Conservation (phyloP, 345 rosid genomes). For the Gossypium ekmanianum region DNA sequence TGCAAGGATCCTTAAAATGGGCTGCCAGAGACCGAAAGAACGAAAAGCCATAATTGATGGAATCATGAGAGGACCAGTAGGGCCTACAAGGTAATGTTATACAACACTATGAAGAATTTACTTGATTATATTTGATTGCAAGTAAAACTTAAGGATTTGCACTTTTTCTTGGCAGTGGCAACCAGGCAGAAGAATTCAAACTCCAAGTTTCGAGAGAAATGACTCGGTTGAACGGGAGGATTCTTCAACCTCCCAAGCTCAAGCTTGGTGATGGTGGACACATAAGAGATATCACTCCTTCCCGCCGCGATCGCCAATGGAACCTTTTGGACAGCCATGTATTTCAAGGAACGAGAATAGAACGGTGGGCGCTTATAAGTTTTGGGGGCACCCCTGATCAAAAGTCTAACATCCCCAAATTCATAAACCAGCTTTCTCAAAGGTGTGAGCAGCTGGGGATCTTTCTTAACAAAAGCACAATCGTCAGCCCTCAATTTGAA, state of each 20-base stretch:
- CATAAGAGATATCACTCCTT: slow-evolving; percentile 50
- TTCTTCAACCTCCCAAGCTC: slow-evolving; percentile 90
- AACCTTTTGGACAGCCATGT: slow-evolving; percentile 71
- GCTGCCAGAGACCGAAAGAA: slow-evolving; percentile 85
- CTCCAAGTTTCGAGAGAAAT: slow-evolving; percentile 74
- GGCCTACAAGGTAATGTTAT: slow-evolving; percentile 75
- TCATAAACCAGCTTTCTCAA: slow-evolving; percentile 74
- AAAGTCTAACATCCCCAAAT: slow-evolving; percentile 65
- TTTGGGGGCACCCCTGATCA: slow-evolving; percentile 81
- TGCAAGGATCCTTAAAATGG: slow-evolving; percentile 83
- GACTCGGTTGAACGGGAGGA: slow-evolving; percentile 79
- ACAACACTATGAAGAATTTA: neutral
- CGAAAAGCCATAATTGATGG: slow-evolving; percentile 72
- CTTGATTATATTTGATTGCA: no score
- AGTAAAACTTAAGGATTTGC: neutral
- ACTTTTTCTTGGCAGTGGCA: slow-evolving; percentile 48
- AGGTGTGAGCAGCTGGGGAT: slow-evolving; percentile 90
- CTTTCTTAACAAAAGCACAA: slow-evolving; percentile 62
- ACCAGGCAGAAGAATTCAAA: slow-evolving; percentile 66
- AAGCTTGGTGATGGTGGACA: slow-evolving; percentile 76
- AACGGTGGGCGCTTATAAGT: slow-evolving; percentile 86
- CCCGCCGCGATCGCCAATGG: slow-evolving; percentile 75
- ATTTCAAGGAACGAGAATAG: slow-evolving; percentile 62
- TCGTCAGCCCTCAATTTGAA: slow-evolving; percentile 56
- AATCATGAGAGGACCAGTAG: slow-evolving; percentile 74